Evolutionary conservation across 225 moss, liverwort and hornwort species (phyloP).

Genomic region (Climacium dendroides): DNA sequence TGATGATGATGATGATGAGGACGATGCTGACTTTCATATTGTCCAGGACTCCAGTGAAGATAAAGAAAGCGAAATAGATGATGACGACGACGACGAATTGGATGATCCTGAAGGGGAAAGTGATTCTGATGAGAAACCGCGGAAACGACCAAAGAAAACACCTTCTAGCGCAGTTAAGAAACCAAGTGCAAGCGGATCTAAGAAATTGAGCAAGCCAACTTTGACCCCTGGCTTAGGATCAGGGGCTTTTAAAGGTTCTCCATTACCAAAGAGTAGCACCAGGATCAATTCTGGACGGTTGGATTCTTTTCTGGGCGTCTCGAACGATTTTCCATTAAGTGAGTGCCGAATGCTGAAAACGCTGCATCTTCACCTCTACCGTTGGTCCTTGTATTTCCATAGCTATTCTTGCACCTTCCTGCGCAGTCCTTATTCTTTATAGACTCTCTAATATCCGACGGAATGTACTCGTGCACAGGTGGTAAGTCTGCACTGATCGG

Average conservation of each 20-base stretch:
- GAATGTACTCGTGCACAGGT: not conserved
- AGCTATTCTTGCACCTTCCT: not conserved
- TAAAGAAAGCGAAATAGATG: constrained; percentile 15
- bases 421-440: not conserved
- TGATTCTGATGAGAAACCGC: constrained; percentile 12
- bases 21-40: constrained; percentile 40
- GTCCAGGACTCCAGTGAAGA: constrained; percentile 14
- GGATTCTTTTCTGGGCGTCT: not conserved
- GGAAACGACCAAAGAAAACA: constrained; percentile 3
- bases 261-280: not conserved
- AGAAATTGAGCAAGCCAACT: constrained; percentile 3
- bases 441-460: not conserved
- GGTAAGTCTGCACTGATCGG: constrained; percentile 45
- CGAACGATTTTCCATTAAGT: constrained; percentile 10
- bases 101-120: constrained; percentile 13
- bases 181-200: not conserved
- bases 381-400: not conserved
- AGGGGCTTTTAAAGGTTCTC: not conserved
- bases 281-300: constrained; percentile 6
- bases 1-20: constrained; percentile 16
- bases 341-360: not conserved
- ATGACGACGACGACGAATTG: constrained; percentile 7
- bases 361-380: not conserved
- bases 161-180: constrained; percentile 7
- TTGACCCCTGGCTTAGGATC: not conserved